These are phyloP conservation scores for Tarenaya hassleriana DNA, from an alignment of 345 rosid genomes.

Conservation along the genomic window DNA sequence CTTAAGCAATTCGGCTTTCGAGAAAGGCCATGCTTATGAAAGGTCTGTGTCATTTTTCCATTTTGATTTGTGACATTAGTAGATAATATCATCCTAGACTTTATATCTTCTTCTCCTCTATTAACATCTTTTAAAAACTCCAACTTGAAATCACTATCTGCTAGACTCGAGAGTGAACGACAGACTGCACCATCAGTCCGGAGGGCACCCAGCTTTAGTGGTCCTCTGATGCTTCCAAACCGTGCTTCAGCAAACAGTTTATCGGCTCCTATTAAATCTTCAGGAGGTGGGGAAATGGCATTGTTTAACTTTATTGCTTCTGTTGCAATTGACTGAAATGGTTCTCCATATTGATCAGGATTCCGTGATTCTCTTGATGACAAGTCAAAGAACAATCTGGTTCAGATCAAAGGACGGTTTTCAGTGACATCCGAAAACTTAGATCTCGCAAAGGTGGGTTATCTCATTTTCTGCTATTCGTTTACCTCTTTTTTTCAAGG, in stretches of 20 bases:
- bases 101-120: conserved; percentile 13
- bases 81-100: not conserved
- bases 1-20: conserved; percentile 52
- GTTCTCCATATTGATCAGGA: conserved; percentile 39
- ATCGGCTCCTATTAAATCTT: conserved; percentile 94
- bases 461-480: conserved; percentile 19
- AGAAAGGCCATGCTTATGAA: conserved; percentile 44
- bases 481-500: conserved; percentile 16
- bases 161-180: conserved; percentile 61
- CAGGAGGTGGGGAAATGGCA: conserved; percentile 55
- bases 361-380: conserved; percentile 92
- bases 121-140: not conserved
- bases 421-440: conserved; percentile 96
- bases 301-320: conserved; percentile 12
- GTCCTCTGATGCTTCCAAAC: conserved; percentile 89
- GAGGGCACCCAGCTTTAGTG: conserved; percentile 88
- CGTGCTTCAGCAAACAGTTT: conserved; percentile 97
- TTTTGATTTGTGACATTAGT: conserved; percentile 3
- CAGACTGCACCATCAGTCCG: conserved; percentile 29
- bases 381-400: conserved; percentile 78
- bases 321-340: conserved; percentile 6
- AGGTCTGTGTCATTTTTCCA: conserved; percentile 42
- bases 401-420: conserved; percentile 93
- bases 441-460: conserved; percentile 83
- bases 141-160: conserved; percentile 6